Evolutionary conservation across 164 flowering plant species (phyloP).

Genomic region (Tetracentron sinense): DNA sequence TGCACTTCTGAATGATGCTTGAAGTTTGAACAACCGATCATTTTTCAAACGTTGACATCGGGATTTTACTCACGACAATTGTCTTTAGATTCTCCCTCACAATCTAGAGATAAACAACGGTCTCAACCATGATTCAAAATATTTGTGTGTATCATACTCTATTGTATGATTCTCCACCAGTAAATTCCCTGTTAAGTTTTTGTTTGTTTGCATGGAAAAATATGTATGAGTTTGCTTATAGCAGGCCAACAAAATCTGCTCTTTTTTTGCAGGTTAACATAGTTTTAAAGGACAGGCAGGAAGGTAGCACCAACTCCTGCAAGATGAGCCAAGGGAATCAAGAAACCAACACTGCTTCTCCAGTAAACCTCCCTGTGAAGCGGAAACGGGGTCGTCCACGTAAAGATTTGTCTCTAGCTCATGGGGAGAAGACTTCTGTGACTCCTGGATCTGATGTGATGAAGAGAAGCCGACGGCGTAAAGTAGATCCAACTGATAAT

Average conservation of each 20-base stretch:
- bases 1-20: too few species aligned
- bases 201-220: neutral
- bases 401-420: slow-evolving; percentile 26
- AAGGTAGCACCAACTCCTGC: neutral
- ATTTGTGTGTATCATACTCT: too few species aligned
- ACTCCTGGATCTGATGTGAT: slow-evolving; percentile 12
- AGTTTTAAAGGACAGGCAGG: neutral
- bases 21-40: too few species aligned
- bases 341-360: slow-evolving; percentile 32
- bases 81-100: too few species aligned
- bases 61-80: too few species aligned
- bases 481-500: slow-evolving; percentile 18
- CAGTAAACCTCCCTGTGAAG: slow-evolving; percentile 33
- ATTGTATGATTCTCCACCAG: too few species aligned
- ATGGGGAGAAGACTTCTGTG: slow-evolving; percentile 8
- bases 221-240: neutral
- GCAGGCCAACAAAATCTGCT: neutral
- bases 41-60: too few species aligned
- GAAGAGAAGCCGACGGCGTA: slow-evolving; percentile 19
- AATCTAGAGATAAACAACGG: too few species aligned
- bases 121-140: too few species aligned
- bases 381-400: slow-evolving; percentile 83
- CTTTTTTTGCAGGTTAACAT: neutral
- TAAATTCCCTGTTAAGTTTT: neutral
- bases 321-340: slow-evolving; percentile 46